Evolutionary conservation across 2,329 filamentous ascomycete genomes (phyloP).

Genomic region (Cordyceps fumosorosea): DNA sequence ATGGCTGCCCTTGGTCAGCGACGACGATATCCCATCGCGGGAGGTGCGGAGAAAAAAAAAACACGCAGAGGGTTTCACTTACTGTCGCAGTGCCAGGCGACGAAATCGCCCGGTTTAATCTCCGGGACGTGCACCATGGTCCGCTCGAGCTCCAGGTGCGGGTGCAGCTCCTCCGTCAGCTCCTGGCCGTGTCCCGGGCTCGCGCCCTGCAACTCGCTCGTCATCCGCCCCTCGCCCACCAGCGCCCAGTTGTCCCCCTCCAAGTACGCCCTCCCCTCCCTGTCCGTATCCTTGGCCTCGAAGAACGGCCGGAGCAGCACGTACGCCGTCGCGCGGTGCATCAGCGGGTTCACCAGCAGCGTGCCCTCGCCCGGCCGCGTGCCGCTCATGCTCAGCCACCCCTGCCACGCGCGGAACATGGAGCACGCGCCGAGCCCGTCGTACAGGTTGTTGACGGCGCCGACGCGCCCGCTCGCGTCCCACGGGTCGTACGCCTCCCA

Average conservation of each 20-base stretch:
- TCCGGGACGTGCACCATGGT: conserved; percentile 66
- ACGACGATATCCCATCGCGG: background rate
- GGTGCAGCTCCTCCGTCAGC: conserved; percentile 60
- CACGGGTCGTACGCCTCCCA: conserved; percentile 83
- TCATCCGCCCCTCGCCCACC: conserved; percentile 38
- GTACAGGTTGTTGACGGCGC: conserved; percentile 68
- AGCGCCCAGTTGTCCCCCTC: conserved; percentile 55
- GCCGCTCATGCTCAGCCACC: conserved; percentile 77
- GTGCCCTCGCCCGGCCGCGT: conserved; percentile 71
- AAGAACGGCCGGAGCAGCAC: conserved; percentile 82
- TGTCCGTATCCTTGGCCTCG: conserved; percentile 30
- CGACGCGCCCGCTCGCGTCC: conserved; percentile 64
- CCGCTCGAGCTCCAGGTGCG: conserved; percentile 59
- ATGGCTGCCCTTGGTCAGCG: conserved; percentile 39
- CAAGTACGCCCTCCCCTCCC: conserved; percentile 31
- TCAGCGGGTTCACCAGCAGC: conserved; percentile 71
- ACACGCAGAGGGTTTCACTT: conserved; percentile 16
- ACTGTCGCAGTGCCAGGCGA: conserved; percentile 80
- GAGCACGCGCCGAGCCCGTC: conserved; percentile 74
- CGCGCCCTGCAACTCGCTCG: conserved; percentile 63
- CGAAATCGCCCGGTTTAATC: conserved; percentile 68
- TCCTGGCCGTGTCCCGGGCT: conserved; percentile 64
- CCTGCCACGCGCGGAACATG: conserved; percentile 85
- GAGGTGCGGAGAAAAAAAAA: background rate
- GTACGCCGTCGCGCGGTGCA: conserved; percentile 72